phyloP scores from a whole-genome alignment of 2,329 filamentous ascomycete genomes.

The Claviceps arundinis region DNA sequence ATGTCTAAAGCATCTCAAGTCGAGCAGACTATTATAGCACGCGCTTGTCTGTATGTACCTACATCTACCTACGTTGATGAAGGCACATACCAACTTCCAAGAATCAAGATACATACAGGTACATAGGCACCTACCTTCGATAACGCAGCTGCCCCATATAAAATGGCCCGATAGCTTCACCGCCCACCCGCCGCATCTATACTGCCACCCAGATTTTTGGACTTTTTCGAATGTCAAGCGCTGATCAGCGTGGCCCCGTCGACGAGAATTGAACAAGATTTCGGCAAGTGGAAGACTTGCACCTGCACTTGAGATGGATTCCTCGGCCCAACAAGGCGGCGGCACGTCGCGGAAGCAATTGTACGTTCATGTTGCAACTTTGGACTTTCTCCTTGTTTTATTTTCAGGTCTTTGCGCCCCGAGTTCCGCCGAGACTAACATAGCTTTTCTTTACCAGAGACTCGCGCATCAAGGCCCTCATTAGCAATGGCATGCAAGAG shows the following conservation, averaged over 20 bases:
- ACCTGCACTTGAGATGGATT: constrained; percentile 3
- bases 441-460: constrained; percentile 41
- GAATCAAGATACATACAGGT: too few relatives aligned
- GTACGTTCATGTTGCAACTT: constrained; percentile 20
- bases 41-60: too few relatives aligned
- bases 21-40: too few relatives aligned
- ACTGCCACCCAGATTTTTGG: constrained; percentile 26
- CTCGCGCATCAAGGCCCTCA: constrained; percentile 79
- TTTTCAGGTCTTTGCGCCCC: neutral
- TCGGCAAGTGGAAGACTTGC: constrained; percentile 8
- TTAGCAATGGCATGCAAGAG: constrained; percentile 82
- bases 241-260: neutral
- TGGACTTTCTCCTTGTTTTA: neutral
- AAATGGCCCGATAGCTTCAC: constrained; percentile 10
- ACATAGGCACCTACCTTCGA: neutral
- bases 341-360: constrained; percentile 48
- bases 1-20: too few relatives aligned
- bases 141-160: neutral
- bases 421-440: neutral
- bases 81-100: too few relatives aligned
- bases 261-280: neutral
- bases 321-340: constrained; percentile 12
- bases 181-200: constrained; percentile 25
- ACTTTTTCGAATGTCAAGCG: constrained; percentile 12
- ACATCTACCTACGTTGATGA: too few relatives aligned